Conservation (phyloP, 331 rosid species). For the Saraca asoca region DNA sequence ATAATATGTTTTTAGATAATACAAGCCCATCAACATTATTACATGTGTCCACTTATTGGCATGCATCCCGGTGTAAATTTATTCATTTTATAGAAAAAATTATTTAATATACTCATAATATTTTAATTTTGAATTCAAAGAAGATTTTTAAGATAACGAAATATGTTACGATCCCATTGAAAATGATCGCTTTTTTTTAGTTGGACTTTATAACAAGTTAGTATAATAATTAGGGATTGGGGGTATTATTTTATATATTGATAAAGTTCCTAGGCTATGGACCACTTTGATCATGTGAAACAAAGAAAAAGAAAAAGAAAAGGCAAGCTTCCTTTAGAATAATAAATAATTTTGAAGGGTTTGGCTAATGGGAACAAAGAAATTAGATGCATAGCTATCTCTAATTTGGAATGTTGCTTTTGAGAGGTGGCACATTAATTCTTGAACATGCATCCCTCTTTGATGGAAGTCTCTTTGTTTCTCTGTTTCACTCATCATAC, state of each 20-base stretch:
- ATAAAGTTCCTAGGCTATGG: constrained; percentile 36
- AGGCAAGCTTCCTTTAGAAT: constrained; percentile 35
- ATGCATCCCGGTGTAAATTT: constrained; percentile 32
- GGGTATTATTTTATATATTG: background rate
- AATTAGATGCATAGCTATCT: constrained; percentile 45
- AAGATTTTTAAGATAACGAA: too few relatives aligned
- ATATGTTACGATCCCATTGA: too few relatives aligned
- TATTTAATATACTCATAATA: background rate
- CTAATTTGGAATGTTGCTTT: constrained; percentile 55
- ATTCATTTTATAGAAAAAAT: background rate
- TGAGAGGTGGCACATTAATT: constrained; percentile 38
- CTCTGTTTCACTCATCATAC: constrained; percentile 35
- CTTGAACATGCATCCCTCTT: constrained; percentile 42
- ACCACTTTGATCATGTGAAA: constrained; percentile 58
- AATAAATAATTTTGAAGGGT: constrained; percentile 30
- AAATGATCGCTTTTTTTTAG: too few relatives aligned
- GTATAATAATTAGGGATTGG: constrained; percentile 34
- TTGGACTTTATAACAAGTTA: constrained; percentile 31
- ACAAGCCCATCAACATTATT: background rate
- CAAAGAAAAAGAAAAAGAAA: constrained; percentile 39
- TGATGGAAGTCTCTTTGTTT: background rate
- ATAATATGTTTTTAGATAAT: too few relatives aligned
- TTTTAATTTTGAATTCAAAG: constrained; percentile 6
- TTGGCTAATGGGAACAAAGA: constrained; percentile 32
- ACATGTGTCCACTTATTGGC: background rate